phyloP scores from a whole-genome alignment of 441 rosid species.

The Cnidoscolus chayamansa region DNA sequence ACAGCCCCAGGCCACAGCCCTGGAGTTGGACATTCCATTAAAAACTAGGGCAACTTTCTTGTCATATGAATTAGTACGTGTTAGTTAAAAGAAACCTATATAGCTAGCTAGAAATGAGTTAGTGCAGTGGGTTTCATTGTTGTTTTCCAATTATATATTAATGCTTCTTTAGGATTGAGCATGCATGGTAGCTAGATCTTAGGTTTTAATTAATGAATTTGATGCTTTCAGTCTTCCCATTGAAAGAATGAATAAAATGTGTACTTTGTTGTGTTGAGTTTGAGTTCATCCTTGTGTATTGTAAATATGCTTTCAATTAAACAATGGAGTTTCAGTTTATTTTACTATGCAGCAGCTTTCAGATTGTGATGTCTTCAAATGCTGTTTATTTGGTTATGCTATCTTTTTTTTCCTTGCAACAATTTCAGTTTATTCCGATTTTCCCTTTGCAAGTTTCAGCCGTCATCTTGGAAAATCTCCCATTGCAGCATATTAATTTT shows the following conservation, averaged over 20 bases:
- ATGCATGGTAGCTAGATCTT: background rate
- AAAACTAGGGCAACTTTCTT: slow-evolving; percentile 27
- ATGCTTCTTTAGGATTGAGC: background rate
- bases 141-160: background rate
- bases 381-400: too few species aligned
- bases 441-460: background rate
- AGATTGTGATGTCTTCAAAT: background rate
- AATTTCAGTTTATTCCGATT: too few species aligned
- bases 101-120: background rate
- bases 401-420: too few species aligned
- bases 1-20: slow-evolving; percentile 51
- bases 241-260: background rate
- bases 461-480: background rate
- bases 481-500: too few species aligned
- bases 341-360: background rate
- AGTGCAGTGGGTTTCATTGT: background rate
- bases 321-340: background rate
- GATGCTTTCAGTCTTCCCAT: background rate
- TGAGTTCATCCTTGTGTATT: background rate
- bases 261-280: background rate
- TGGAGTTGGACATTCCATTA: slow-evolving; percentile 47
- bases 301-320: background rate
- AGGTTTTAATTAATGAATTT: too few species aligned
- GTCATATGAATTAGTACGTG: background rate
- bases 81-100: too few species aligned